Evolutionary conservation across 495 filamentous ascomycete species (phyloP), one percentile per base, ranked within the genome.

Genomic region (Thermothielavioides terrestris): DNA sequence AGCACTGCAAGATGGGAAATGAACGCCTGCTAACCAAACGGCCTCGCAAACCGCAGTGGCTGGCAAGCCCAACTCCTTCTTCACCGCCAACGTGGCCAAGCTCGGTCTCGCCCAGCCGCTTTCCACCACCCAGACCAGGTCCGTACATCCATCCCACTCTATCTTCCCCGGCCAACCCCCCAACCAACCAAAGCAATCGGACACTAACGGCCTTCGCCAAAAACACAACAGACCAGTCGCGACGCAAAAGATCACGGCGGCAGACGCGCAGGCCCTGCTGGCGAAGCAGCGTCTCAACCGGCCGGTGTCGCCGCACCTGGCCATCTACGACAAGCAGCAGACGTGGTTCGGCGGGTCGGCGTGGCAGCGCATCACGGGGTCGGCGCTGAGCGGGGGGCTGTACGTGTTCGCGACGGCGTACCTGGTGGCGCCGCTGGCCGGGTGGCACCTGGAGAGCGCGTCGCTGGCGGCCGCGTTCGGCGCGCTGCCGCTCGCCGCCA

Each of bases 371-470:
- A 77, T 97, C 72, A 89, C 87, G 14, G 92, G 89, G 52, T 56
- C 74, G 52, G 60, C 73, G 49, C 72, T 96, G 56, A 83, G 81
- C 58, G 85, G 85, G 48, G 70, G 72, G 22, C 74, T 95, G 46
- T 99, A 99, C 80, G 60, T 83, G 54, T 97, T 88, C 72, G 82
- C 82, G 28, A 67, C 82, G 49, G 82, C 84, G 30, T 98, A 98
- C 74, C 81, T 96, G 41, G 81, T 77, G 46, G 79, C 88, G 2
- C 92, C 92, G 8, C 61, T 84, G 17, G 61, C 89, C 26, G 92
- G 92, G 56, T 85, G 80, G 80, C 86, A 96, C 68, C 68, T 98
- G 37, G 89, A 92, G 73, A 83, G 78, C 43, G 81, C 83, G 36
- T 80, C 81, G 12, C 68, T 97, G 56, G 88, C 85, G 26, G 85